Base-by-base conservation (phyloP, 345 rosid species). In the Populus davidiana region DNA sequence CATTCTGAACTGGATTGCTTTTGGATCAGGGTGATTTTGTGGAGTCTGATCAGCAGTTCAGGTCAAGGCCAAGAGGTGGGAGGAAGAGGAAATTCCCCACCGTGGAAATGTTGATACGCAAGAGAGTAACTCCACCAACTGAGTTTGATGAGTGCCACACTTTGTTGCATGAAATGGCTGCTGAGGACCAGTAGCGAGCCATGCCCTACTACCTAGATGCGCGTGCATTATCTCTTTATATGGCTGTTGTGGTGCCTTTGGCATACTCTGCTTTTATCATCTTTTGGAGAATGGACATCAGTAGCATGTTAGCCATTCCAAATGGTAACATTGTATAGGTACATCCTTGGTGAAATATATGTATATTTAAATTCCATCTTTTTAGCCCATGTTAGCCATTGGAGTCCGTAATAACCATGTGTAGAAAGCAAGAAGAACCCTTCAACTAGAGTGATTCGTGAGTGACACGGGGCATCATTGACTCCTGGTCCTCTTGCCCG, bases 11-110 rank as follows among this genome's bases (percentile, higher is more conserved):
- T 35, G 8, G 17, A 14, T 67, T 80, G 8, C 38, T 59, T 69
- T 69, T 68, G 79, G 72, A 61, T 35, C 88, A 92, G 98, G 99
- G 97, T 12, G 93, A 96, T 79, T 96, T 93, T 62, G 78, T 82
- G 11, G 93, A 86, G 73, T 69, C 89, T 0, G 99, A 96, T 81
- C 91, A 87, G 72, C 85, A 80, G 68, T 92, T 93, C 75, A 85
- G 80, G 5, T 86, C 91, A 2, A 88, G 86, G 81, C 93, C 96
- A 0, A 88, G 99, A 85, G 99, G 98, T 64, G 97, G 99, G 66
- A 70, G 85, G 78, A 92, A 93, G 85, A 88, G 93, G 72, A 84
- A 84, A 56, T 89, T 77, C 69, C 88, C 93, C 1, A 78, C 88
- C 0, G 87, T 87, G 0, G 98, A 95, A 52, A 87, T 86, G 84